phyloP scores from a whole-genome alignment of 2,329 filamentous ascomycete genomes.

The Botrytis sinoallii region DNA sequence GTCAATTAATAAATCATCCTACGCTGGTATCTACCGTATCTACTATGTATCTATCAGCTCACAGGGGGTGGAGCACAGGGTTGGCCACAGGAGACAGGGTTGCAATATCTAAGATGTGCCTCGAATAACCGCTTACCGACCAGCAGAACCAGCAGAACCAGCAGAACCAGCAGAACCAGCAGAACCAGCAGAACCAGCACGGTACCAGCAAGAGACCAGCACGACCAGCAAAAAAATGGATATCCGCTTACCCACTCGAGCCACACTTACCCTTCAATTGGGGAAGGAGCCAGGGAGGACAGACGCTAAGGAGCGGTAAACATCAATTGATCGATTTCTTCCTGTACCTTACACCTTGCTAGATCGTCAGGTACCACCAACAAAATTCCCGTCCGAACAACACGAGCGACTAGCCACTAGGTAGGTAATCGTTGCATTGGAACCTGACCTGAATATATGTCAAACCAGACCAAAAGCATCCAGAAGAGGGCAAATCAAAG shows the following conservation, averaged over 20 bases:
- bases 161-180: no score
- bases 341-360: constrained; percentile 2
- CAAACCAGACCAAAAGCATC: background rate
- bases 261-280: background rate
- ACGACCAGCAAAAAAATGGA: background rate
- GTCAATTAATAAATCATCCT: background rate
- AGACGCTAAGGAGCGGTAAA: constrained; percentile 16
- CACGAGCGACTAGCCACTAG: constrained; percentile 1
- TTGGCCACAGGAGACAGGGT: background rate
- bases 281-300: background rate
- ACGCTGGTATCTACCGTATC: background rate
- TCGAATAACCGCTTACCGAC: constrained; percentile 16
- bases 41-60: background rate
- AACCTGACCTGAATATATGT: background rate
- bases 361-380: constrained; percentile 19
- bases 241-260: background rate
- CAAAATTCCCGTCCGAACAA: background rate
- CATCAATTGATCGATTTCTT: background rate
- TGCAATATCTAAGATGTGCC: background rate
- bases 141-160: no score
- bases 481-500: background rate
- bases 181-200: no score
- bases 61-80: background rate
- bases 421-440: background rate
- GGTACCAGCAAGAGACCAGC: background rate